Percentiles rank a stretch among this genome's conserved stretches.
Evolutionary conservation across 2,329 filamentous ascomycete species (phyloP).

Genomic region (Venturiaceae sp.): DNA sequence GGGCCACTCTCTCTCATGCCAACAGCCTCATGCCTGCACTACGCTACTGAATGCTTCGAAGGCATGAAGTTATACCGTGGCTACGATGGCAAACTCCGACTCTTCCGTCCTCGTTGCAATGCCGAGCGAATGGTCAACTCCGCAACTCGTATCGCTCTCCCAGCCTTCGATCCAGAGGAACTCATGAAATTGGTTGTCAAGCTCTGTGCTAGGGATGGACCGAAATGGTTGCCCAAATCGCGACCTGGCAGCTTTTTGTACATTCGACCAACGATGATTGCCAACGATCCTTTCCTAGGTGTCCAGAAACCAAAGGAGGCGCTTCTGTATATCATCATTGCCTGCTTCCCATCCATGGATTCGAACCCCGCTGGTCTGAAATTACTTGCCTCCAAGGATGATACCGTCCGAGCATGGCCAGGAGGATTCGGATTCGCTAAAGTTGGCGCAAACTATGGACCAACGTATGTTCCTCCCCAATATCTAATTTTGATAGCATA

Average conservation of each 20-base stretch:
- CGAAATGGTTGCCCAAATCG: slow-evolving; percentile 68
- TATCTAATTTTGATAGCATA: neutral
- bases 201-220: slow-evolving; percentile 62
- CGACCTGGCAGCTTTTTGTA: slow-evolving; percentile 66
- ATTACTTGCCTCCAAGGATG: slow-evolving; percentile 68
- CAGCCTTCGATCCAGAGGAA: slow-evolving; percentile 60
- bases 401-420: slow-evolving; percentile 85
- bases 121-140: slow-evolving; percentile 51
- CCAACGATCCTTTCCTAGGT: slow-evolving; percentile 68
- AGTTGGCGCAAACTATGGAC: slow-evolving; percentile 89
- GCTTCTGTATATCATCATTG: slow-evolving; percentile 72
- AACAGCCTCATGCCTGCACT: slow-evolving; percentile 73
- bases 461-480: slow-evolving; percentile 21
- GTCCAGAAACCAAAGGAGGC: slow-evolving; percentile 73
- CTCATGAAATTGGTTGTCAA: slow-evolving; percentile 64
- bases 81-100: slow-evolving; percentile 59
- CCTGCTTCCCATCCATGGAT: slow-evolving; percentile 36
- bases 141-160: slow-evolving; percentile 59
- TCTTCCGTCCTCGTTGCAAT: slow-evolving; percentile 72
- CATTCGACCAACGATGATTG: slow-evolving; percentile 79
- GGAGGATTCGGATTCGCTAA: slow-evolving; percentile 90
- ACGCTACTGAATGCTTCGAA: slow-evolving; percentile 87
- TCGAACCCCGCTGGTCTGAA: slow-evolving; percentile 39
- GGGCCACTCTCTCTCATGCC: slow-evolving; percentile 70
- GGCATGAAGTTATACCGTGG: slow-evolving; percentile 66